These are phyloP conservation scores for Striga hermonthica DNA, from an alignment of 305 asterid species.

Conservation along the genomic window DNA sequence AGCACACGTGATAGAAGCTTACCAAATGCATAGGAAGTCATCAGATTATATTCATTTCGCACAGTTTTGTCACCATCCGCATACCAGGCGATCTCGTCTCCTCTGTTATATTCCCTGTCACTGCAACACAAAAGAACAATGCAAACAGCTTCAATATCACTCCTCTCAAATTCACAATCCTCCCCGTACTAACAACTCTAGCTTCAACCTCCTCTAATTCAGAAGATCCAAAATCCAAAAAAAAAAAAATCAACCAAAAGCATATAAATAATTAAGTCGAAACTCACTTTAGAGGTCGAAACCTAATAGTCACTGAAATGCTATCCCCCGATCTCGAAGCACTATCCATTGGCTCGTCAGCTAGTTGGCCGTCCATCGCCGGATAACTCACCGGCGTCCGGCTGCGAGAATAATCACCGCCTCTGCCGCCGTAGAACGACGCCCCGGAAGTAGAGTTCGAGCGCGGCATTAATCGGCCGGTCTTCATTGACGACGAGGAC, in stretches of 20 bases:
- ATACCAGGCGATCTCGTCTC: slow-evolving; percentile 92
- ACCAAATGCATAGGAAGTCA: slow-evolving; percentile 93
- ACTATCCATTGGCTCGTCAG: slow-evolving; percentile 55
- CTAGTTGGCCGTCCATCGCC: slow-evolving; percentile 58
- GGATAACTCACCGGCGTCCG: slow-evolving; percentile 69
- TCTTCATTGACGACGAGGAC: slow-evolving; percentile 77
- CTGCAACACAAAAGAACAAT: slow-evolving; percentile 46
- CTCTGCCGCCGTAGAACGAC: slow-evolving; percentile 48
- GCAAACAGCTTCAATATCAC: slow-evolving; percentile 33
- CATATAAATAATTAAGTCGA: slow-evolving; percentile 48
- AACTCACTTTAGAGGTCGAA: slow-evolving; percentile 88
- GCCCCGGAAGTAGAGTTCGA: slow-evolving; percentile 69
- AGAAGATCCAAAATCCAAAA: slow-evolving; percentile 40
- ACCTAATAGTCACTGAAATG: slow-evolving; percentile 89
- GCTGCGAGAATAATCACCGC: slow-evolving; percentile 45
- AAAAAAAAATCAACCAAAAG: slow-evolving; percentile 38
- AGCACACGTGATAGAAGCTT: slow-evolving; percentile 24
- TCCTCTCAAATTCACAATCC: not conserved
- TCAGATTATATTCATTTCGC: slow-evolving; percentile 82
- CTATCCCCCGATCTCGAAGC: slow-evolving; percentile 82
- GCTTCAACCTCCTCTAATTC: slow-evolving; percentile 28
- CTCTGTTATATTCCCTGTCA: slow-evolving; percentile 91
- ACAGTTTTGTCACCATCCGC: slow-evolving; percentile 81
- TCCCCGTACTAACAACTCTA: slow-evolving; percentile 33
- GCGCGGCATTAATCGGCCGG: slow-evolving; percentile 59